These are phyloP conservation scores for Cetradonia linearis DNA, from an alignment of 495 filamentous ascomycete genomes.

Conservation along the genomic window DNA sequence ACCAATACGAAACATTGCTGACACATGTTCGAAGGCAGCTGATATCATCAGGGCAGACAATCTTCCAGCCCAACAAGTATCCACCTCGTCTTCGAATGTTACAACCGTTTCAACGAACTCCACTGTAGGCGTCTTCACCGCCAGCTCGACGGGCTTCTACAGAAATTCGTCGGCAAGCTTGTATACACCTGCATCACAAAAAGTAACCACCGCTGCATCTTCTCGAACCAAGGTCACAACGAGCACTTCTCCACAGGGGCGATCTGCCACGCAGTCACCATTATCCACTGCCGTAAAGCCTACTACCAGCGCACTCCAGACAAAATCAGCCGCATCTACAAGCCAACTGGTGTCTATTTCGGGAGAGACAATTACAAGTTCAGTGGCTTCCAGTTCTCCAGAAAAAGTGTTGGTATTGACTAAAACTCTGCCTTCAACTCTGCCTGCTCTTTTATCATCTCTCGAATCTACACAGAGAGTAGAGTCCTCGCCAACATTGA, in stretches of 20 bases:
- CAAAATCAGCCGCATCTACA: background rate
- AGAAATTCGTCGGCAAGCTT: background rate
- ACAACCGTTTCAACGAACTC: background rate
- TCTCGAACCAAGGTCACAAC: background rate
- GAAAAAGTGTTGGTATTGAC: conserved; percentile 6
- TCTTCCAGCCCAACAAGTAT: conserved; percentile 7
- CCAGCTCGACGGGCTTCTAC: background rate
- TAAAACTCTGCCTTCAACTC: conserved; percentile 16
- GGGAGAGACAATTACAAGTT: background rate
- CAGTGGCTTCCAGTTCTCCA: background rate
- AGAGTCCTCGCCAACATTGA: background rate
- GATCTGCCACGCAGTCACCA: background rate
- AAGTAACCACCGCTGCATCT: background rate
- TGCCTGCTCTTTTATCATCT: conserved; percentile 13
- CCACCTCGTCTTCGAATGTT: conserved; percentile 4
- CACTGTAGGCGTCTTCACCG: background rate
- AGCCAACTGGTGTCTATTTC: background rate
- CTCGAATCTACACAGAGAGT: background rate
- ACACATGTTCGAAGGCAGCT: conserved; percentile 21
- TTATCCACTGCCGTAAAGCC: background rate
- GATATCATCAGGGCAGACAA: conserved; percentile 28
- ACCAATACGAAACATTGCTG: conserved; percentile 3
- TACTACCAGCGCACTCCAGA: background rate
- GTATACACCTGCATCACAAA: background rate
- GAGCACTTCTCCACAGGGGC: background rate